These are phyloP conservation scores for Fusarium caatingaense DNA, from an alignment of 2,329 filamentous ascomycete genomes.

Conservation along the genomic window DNA sequence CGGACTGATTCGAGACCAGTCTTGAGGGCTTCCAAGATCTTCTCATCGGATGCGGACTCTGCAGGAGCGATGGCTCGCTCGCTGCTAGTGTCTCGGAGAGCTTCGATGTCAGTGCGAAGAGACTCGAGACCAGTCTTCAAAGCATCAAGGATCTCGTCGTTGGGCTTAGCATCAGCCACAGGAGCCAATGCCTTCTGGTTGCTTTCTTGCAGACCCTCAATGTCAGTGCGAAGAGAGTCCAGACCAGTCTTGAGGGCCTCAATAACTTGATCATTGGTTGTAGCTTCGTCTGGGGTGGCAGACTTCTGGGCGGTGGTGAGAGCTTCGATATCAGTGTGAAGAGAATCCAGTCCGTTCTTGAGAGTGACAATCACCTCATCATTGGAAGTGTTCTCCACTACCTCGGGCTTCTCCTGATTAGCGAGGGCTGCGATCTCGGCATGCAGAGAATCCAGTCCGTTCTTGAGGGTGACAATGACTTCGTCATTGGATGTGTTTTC, in stretches of 20 bases:
- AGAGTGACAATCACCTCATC: conserved; percentile 88
- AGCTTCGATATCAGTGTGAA: conserved; percentile 78
- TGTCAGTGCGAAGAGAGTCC: conserved; percentile 41
- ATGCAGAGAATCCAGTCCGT: conserved; percentile 77
- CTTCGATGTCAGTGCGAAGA: conserved; percentile 77
- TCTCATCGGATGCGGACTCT: conserved; percentile 65
- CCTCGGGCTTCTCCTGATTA: conserved; percentile 61
- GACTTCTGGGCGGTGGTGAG: conserved; percentile 71
- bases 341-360: conserved; percentile 76
- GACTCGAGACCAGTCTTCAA: conserved; percentile 81
- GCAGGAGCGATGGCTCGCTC: conserved; percentile 61
- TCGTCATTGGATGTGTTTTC: conserved; percentile 70
- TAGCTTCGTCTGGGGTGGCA: conserved; percentile 17
- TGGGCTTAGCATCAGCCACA: conserved; percentile 78
- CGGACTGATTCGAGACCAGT: conserved; percentile 79
- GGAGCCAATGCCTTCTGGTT: conserved; percentile 62
- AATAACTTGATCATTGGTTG: conserved; percentile 38
- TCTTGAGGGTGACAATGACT: conserved; percentile 84
- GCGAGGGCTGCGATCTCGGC: conserved; percentile 72
- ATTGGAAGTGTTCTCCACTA: conserved; percentile 51
- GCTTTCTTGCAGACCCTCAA: conserved; percentile 67
- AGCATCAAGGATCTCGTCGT: conserved; percentile 85
- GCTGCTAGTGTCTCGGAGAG: conserved; percentile 75
- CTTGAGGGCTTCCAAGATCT: conserved; percentile 86
- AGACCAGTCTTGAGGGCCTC: conserved; percentile 41